phyloP scores from a whole-genome alignment of 2,329 filamentous ascomycete genomes.

The Tolypocladium album region DNA sequence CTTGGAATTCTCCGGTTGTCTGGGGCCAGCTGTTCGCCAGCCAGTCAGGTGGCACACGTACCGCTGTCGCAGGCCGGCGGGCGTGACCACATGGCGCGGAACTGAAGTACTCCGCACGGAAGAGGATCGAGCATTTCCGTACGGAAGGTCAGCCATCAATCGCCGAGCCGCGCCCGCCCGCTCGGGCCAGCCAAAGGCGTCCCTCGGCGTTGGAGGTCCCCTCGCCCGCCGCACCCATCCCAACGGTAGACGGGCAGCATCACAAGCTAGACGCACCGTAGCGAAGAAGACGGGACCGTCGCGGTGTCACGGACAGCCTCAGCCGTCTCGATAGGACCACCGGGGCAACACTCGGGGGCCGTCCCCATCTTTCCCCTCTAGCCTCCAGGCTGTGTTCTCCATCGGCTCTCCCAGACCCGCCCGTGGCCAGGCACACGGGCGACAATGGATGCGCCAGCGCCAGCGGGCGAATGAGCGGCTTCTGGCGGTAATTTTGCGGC shows the following conservation, averaged over 20 bases:
- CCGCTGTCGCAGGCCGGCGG: too few species aligned
- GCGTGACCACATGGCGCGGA: background rate
- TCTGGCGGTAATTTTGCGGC: slow-evolving; percentile 16
- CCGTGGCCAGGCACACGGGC: background rate
- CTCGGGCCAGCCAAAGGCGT: background rate
- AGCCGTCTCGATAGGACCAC: background rate
- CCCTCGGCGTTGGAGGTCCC: background rate
- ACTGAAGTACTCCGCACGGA: background rate
- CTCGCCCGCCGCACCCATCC: background rate
- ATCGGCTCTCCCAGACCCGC: background rate
- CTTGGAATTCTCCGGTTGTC: background rate
- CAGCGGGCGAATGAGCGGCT: slow-evolving; percentile 9
- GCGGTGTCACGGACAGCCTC: background rate
- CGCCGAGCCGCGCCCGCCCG: background rate
- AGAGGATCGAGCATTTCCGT: background rate
- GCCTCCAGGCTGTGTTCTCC: background rate
- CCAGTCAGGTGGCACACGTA: background rate
- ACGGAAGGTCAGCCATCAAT: background rate
- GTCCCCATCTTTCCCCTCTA: background rate
- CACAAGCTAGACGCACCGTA: background rate
- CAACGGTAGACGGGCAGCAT: background rate
- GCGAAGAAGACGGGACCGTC: background rate
- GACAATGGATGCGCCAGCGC: background rate
- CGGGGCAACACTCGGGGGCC: background rate
- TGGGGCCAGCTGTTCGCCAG: background rate